Evolutionary conservation across 129 eudicot species (phyloP), one percentile per base, ranked within the genome.

Genomic region (Solidago caesia): DNA sequence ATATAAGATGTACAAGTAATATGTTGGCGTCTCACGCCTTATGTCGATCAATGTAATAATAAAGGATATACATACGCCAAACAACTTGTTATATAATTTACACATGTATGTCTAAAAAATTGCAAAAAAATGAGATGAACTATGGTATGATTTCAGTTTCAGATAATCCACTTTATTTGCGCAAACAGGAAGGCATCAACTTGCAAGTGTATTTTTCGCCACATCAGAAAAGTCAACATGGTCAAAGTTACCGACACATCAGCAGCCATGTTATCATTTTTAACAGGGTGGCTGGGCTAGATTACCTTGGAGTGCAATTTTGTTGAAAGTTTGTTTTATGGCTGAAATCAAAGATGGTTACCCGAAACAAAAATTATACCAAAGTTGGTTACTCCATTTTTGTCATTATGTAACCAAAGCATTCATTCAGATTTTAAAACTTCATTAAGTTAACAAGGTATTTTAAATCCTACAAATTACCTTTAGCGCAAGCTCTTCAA

Each of bases 401-500:
- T 56, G 25, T 71, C 55, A 16, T 43, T 4, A 61, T 47, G 45
- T 62, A 62, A 61, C 61, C 70, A 61, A 7, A 46, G 39, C 13
- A 39, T 2, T 11, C 13, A 63, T 33, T 33, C 39, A 33, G 39
- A 33, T 15, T 55, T 55, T 7, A 15, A 41, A 14, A 25, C 14
- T 26, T 25, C 43, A 7, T 58, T 4, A 27, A 26, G 14, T 14
- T n/a, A 27, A 14, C 1, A 6, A 46, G 16, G 13, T 25, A 33
- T 14, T 15, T 14, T 42, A n/a, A 29, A 53, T 16, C 47, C 21
- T 55, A 25, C 29, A 14, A 14, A 6, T 64, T 86, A 88, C 98
- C 98, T 93, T 93, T 68, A 88, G 55, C 6, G 92, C 86, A 46
- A 93, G 98, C 85, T 93, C 98, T 83, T 88, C 90, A 74, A 93